A percentile compares a stretch with the other conserved stretches of the same genome.
phyloP scores from a whole-genome alignment of 352 stramenopile species.

The Globisporangium okanoganense region DNA sequence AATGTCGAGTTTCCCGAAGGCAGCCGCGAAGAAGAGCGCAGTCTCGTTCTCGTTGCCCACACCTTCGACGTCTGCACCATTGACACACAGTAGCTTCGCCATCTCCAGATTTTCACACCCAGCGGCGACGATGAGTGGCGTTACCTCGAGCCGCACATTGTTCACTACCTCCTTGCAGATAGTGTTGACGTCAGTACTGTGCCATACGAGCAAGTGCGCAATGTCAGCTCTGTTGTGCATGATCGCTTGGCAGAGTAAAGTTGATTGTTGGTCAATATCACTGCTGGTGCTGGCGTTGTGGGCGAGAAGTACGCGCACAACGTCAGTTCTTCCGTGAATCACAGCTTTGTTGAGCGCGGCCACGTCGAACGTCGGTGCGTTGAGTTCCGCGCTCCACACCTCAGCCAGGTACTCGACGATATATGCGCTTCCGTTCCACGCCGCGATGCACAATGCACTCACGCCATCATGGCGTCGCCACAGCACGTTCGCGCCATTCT shows the following conservation, averaged over 20 bases:
- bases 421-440: neutral
- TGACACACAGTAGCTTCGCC: neutral
- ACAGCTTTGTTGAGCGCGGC: neutral
- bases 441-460: neutral
- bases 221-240: neutral
- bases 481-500: neutral
- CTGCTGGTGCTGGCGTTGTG: neutral
- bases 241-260: slow-evolving; percentile 1
- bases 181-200: neutral
- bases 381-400: neutral
- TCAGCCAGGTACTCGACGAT: slow-evolving; percentile 7
- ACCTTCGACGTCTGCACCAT: slow-evolving; percentile 1
- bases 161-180: neutral
- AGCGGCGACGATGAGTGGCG: neutral
- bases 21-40: slow-evolving; percentile 3
- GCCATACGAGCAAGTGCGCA: neutral
- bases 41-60: slow-evolving; percentile 3
- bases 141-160: neutral
- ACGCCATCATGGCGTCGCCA: neutral
- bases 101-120: neutral
- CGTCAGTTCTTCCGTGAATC: neutral
- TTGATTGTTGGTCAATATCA: neutral
- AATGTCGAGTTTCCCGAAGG: neutral
- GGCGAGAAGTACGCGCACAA: neutral
- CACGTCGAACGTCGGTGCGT: neutral